Evolutionary conservation across 2,329 filamentous ascomycete genomes (phyloP), one percentile per base, ranked within the genome.

Genomic region (Aspergillus luchuensis): DNA sequence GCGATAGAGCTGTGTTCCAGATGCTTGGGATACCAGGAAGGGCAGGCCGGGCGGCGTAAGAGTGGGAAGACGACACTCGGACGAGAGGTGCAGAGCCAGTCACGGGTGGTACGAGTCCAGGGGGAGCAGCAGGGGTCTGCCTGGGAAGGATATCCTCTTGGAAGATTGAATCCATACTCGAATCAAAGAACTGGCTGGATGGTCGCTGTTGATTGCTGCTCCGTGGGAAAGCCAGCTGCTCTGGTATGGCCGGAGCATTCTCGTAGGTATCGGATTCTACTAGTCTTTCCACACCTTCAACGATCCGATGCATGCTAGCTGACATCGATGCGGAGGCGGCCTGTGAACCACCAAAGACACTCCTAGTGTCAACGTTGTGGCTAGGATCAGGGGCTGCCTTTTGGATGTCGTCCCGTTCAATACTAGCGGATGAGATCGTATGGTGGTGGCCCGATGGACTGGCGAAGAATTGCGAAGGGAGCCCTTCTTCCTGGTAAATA

Each of bases 401-500:
- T 33, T 71, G 72, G 33, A 76, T 75, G 59, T 77, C 74, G 55
- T 77, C 75, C 45, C 72, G 73, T 60, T 80, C 79, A 56, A 81
- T 74, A 53, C 74, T 76, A 30, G 68, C 70, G 13, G 78, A 69
- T 3, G 78, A 71, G 19, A 80, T 74, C 7, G 72, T 70, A 57
- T 79, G 76, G 19, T 75, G 73, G 60, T 80, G 77, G 23, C 70
- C 67, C 49, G 72, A 70, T 39, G 81, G 79, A 52, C 79, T 83
- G 5, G 81, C 74, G 36, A 81, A 76, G 59, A 82, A 75, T 58
- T 83, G 80, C 21, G 80, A 80, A 8, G 82, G 81, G 15, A 84
- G 69, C 15, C 79, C 82, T 48, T 82, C 81, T 66, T 86, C 83
- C 52, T 80, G 78, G 61, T 83, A 85, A 57, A 81, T 75, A 66